A percentile compares a stretch with the other conserved stretches of the same genome.
These are phyloP conservation scores for Ustilago crameri DNA, from an alignment of 1,284 basidiomycete genomes.

Conservation along the genomic window DNA sequence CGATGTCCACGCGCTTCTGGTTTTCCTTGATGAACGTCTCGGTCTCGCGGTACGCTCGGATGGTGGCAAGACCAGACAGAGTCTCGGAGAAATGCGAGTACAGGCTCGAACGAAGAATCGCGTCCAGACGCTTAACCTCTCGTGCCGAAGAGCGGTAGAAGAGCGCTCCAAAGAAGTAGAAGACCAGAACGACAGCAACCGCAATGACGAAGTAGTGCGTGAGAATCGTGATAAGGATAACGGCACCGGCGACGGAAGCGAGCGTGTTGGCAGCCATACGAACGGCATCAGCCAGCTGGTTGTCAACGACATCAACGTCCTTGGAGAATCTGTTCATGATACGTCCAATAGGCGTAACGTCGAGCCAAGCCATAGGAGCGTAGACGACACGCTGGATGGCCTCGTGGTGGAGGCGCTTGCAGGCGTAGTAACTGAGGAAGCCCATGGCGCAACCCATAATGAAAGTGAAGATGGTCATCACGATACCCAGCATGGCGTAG, in stretches of 20 bases:
- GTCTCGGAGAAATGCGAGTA: constrained; percentile 89
- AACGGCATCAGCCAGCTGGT: constrained; percentile 70
- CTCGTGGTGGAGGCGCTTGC: constrained; percentile 75
- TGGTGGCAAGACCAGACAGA: constrained; percentile 84
- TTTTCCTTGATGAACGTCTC: constrained; percentile 73
- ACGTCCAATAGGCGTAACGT: constrained; percentile 83
- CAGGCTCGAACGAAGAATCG: constrained; percentile 75
- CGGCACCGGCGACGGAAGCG: constrained; percentile 72
- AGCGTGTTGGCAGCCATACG: constrained; percentile 66
- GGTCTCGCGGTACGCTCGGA: constrained; percentile 77
- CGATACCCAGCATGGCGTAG: constrained; percentile 77
- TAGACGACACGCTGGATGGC: constrained; percentile 73
- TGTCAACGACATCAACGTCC: constrained; percentile 89
- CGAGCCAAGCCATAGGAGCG: constrained; percentile 82
- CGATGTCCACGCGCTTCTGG: constrained; percentile 78
- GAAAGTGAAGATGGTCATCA: constrained; percentile 75
- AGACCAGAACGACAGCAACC: constrained; percentile 68
- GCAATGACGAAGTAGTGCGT: constrained; percentile 76
- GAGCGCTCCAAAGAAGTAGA: constrained; percentile 70
- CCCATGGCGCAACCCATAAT: constrained; percentile 74
- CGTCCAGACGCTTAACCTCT: constrained; percentile 85
- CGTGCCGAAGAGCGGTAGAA: constrained; percentile 90
- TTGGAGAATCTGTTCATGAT: constrained; percentile 81
- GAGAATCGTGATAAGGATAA: constrained; percentile 77
- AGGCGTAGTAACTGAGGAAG: constrained; percentile 76